Base-by-base conservation (phyloP, 768 basidiomycete species). In the Favolaschia claudopus region DNA sequence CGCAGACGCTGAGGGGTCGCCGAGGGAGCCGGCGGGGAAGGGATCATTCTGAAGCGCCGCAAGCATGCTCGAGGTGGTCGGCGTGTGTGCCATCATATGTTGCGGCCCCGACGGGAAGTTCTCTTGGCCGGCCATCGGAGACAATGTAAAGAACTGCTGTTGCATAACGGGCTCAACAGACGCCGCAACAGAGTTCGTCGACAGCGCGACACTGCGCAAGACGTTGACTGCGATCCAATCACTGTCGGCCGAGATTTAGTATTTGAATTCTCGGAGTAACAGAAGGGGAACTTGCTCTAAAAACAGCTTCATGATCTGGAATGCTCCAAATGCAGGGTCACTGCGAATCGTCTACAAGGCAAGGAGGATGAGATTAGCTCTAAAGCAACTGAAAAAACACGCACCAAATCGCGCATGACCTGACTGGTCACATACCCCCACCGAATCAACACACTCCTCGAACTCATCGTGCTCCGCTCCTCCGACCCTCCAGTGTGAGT, bases 381-480 rank as follows among this genome's bases (percentile, higher is more conserved):
- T 22, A 38, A 5, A 50, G 54, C 10, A 47, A 32, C 51, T 47
- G 29, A 55, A 24, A 46, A 32, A 52, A 54, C 31, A 74, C 89
- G 72, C 70, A 93, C 91, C 72, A 95, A 78, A 74, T 95, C 93
- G 67, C 93, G 82, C 92, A 95, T 95, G 66, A 95, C 87, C 74
- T 95, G 93, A 74, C 90, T 92, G 17, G 93, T 94, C 70, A 95
- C 93, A 75, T 95, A 95, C 46, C 92, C 91, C 93, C 92, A 94
- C 53, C 93, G 87, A 72, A 95, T 93, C 69, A 95, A 80, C 50
- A 94, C 85, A 70, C 92, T 93, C 62, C 93, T 81, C 43, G 93
- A 92, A 72, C 91, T 93, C 89, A 94, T 87, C 15, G 88, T 86
- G 57, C 87, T 80, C 67, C 90, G 81, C 58, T 95, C 93, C 63